Percentiles rank a stretch among this genome's conserved stretches.
Conservation (phyloP, 1,284 basidiomycete species). For the Pseudozyma flocculosa region DNA sequence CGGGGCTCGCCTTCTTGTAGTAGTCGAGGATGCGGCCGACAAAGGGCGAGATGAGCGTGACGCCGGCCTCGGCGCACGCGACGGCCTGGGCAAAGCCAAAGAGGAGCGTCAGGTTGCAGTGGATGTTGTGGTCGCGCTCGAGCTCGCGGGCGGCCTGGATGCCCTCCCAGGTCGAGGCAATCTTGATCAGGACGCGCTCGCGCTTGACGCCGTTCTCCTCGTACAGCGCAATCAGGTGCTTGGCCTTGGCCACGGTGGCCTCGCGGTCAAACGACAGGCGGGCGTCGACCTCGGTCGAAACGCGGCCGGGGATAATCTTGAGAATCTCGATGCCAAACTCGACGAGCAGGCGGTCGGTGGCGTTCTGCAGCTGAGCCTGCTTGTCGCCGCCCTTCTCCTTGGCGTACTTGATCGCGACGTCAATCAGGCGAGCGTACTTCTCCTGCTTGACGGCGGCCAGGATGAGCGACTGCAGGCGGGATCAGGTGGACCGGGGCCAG, state of each 20-base stretch:
- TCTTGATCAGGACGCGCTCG: slow-evolving; percentile 93
- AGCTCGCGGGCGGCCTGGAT: slow-evolving; percentile 97
- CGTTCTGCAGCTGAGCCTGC: slow-evolving; percentile 62
- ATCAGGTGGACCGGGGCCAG: not conserved
- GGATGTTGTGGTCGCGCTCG: slow-evolving; percentile 81
- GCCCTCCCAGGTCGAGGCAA: slow-evolving; percentile 98
- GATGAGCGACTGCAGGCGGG: slow-evolving; percentile 64
- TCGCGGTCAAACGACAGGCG: slow-evolving; percentile 94
- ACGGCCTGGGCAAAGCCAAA: slow-evolving; percentile 99
- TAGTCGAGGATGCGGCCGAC: slow-evolving; percentile 73
- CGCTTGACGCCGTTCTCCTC: slow-evolving; percentile 83
- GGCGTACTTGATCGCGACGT: slow-evolving; percentile 76
- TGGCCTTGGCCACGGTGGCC: slow-evolving; percentile 77
- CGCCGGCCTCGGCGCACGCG: slow-evolving; percentile 94
- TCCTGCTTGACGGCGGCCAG: slow-evolving; percentile 90
- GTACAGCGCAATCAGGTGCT: slow-evolving; percentile 91
- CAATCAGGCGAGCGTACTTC: slow-evolving; percentile 79
- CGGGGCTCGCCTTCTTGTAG: slow-evolving; percentile 54
- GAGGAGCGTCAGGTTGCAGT: slow-evolving; percentile 97
- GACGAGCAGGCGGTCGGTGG: slow-evolving; percentile 87
- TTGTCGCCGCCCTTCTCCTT: slow-evolving; percentile 68
- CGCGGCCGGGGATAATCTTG: slow-evolving; percentile 91
- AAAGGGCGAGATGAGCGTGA: slow-evolving; percentile 98
- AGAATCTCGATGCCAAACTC: slow-evolving; percentile 97
- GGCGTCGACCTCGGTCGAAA: slow-evolving; percentile 98